A percentile compares a stretch with the other conserved stretches of the same genome.
These are phyloP conservation scores for Persicaria tinctoria DNA, from an alignment of 148 eudicot genomes.

Conservation along the genomic window DNA sequence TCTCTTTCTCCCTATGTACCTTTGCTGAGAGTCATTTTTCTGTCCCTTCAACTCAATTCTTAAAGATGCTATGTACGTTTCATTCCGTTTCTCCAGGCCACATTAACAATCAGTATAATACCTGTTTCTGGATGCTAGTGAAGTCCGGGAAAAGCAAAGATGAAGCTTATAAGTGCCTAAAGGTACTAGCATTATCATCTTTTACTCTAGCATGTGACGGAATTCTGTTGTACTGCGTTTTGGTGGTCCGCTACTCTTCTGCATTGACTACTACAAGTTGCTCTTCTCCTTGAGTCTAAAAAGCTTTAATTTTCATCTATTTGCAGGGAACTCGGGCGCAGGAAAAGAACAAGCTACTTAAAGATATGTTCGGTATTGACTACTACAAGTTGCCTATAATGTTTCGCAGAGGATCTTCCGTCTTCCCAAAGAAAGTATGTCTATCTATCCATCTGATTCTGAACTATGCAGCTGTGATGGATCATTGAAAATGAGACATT, in stretches of 20 bases:
- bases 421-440: background rate
- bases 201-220: background rate
- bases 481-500: background rate
- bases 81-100: slow-evolving; percentile 46
- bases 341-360: slow-evolving; percentile 5
- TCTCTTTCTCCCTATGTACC: background rate
- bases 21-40: too few relatives aligned
- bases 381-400: slow-evolving; percentile 5
- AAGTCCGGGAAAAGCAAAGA: slow-evolving; percentile 46
- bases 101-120: slow-evolving; percentile 46
- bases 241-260: background rate
- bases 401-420: slow-evolving; percentile 10
- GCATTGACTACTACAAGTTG: too few relatives aligned
- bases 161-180: slow-evolving; percentile 54
- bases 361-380: background rate
- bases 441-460: background rate
- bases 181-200: slow-evolving; percentile 30
- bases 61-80: too few relatives aligned
- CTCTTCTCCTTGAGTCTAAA: background rate
- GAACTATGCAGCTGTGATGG: background rate
- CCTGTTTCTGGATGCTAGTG: slow-evolving; percentile 72
- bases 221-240: too few relatives aligned
- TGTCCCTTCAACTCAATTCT: too few relatives aligned
- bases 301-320: background rate
- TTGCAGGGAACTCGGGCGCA: slow-evolving; percentile 7